phyloP scores from a whole-genome alignment of 441 rosid genomes.

The Kokia cookei region DNA sequence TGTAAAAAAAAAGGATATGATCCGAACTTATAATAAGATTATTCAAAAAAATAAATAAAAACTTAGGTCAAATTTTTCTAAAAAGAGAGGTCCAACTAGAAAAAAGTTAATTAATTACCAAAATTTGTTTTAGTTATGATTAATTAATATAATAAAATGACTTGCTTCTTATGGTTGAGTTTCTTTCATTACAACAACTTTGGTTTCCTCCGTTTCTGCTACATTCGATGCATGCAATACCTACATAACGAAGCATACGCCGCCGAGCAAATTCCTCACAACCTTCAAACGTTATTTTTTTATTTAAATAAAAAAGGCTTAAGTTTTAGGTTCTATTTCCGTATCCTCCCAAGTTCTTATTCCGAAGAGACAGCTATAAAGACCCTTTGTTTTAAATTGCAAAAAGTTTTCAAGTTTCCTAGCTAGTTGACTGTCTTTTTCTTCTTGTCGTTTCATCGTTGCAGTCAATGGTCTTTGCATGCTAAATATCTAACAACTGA shows the following conservation, averaged over 20 bases:
- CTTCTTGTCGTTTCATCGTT: conserved; percentile 8
- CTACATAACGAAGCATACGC: neutral
- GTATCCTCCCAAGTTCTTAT: neutral
- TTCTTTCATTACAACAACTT: neutral
- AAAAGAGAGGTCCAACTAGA: neutral
- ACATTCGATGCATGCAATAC: neutral
- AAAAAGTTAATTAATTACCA: neutral
- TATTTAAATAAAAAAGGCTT: neutral
- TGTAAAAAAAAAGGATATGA: too few species aligned
- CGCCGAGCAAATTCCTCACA: neutral
- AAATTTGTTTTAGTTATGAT: neutral
- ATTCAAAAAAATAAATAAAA: too few species aligned
- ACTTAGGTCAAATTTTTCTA: neutral
- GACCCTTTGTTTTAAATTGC: neutral
- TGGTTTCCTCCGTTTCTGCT: neutral
- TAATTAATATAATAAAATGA: neutral
- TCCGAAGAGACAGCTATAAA: neutral
- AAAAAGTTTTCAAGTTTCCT: neutral
- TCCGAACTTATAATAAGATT: too few species aligned
- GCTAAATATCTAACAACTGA: conserved; percentile 17
- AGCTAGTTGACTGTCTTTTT: conserved; percentile 1
- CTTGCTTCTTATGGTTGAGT: neutral
- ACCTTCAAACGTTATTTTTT: neutral
- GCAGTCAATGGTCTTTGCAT: neutral
- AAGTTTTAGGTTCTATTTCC: neutral